Conservation (phyloP, 768 basidiomycete genomes). For the Amanita fuliginea region DNA sequence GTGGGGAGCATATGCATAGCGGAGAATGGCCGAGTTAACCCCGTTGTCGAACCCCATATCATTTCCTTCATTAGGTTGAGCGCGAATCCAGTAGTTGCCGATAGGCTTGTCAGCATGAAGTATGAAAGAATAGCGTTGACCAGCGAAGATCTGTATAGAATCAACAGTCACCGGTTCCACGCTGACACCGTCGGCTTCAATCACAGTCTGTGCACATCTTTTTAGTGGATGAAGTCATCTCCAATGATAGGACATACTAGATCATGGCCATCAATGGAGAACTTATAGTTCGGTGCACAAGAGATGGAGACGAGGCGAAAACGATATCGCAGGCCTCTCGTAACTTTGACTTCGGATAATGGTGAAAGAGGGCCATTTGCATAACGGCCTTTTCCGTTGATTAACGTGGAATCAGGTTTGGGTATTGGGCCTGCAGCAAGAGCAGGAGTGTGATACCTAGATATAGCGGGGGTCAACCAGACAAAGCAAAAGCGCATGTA, state of each 20-base stretch:
- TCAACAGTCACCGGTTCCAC: constrained; percentile 21
- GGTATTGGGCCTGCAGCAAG: constrained; percentile 7
- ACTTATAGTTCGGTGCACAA: constrained; percentile 31
- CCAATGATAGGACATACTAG: constrained; percentile 10
- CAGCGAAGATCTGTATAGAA: constrained; percentile 28
- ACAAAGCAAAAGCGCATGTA: neutral
- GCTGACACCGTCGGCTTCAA: constrained; percentile 28
- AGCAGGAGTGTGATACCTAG: constrained; percentile 17
- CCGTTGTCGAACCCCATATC: constrained; percentile 22
- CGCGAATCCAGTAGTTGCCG: constrained; percentile 45
- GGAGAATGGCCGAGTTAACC: constrained; percentile 36
- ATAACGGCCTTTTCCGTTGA: constrained; percentile 36
- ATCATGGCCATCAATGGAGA: constrained; percentile 27
- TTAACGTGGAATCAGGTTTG: constrained; percentile 23
- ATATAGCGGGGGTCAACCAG: neutral
- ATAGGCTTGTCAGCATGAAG: constrained; percentile 29
- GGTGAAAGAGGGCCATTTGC: constrained; percentile 20
- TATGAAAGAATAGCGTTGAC: constrained; percentile 33
- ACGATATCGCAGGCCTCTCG: constrained; percentile 31
- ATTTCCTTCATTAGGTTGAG: constrained; percentile 17
- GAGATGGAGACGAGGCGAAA: constrained; percentile 37
- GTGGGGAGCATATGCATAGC: constrained; percentile 30
- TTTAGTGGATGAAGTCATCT: neutral
- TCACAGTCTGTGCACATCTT: constrained; percentile 17
- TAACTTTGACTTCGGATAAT: constrained; percentile 28